These are phyloP conservation scores for Camelina laxa DNA, from an alignment of 345 rosid species.

Conservation along the genomic window DNA sequence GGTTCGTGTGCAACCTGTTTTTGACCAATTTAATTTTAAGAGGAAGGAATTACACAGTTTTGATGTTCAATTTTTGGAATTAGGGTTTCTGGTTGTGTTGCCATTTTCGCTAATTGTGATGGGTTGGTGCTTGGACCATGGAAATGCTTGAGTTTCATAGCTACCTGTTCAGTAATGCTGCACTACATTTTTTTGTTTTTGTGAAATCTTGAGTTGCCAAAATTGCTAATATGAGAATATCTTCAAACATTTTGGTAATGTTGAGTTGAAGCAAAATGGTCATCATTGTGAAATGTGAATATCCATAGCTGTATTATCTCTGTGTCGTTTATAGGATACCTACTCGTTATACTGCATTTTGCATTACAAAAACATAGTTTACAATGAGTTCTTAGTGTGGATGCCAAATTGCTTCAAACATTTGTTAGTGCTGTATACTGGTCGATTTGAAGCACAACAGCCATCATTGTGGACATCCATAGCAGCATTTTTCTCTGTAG, in stretches of 20 bases:
- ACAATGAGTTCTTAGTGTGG: background rate
- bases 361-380: background rate
- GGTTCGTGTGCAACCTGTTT: background rate
- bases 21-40: background rate
- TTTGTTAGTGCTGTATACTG: background rate
- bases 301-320: background rate
- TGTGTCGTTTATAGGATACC: background rate
- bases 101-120: background rate
- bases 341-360: background rate
- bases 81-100: conserved; percentile 28
- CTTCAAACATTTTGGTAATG: conserved; percentile 8
- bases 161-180: background rate
- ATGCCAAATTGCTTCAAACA: conserved; percentile 4
- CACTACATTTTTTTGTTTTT: background rate
- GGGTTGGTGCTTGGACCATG: background rate
- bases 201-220: conserved; percentile 1
- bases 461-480: background rate
- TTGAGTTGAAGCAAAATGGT: background rate
- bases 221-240: conserved; percentile 12
- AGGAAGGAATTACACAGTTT: background rate
- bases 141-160: conserved; percentile 1
- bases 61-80: background rate
- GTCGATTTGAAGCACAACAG: background rate
- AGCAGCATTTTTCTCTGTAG: background rate
- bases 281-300: background rate